Evolutionary conservation across 1,284 basidiomycete species (phyloP).

Genomic region (Ceratobasidium sp.): DNA sequence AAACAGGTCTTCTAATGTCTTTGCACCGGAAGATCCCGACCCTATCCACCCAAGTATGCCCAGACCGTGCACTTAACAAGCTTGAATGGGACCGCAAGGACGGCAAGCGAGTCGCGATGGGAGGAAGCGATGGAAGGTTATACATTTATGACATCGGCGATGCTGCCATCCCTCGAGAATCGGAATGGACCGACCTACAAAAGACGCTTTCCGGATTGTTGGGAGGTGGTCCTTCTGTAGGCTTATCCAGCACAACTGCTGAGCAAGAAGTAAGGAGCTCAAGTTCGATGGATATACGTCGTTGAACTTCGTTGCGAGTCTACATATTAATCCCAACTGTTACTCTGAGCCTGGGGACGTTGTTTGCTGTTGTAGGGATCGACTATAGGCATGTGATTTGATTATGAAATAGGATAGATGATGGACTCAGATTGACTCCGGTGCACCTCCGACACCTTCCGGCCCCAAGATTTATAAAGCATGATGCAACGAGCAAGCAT

Average conservation of each 20-base stretch:
- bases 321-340: neutral
- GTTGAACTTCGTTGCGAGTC: neutral
- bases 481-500: slow-evolving; percentile 35
- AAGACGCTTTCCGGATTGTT: slow-evolving; percentile 74
- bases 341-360: neutral
- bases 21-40: slow-evolving; percentile 72
- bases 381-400: slow-evolving; percentile 3
- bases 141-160: slow-evolving; percentile 97
- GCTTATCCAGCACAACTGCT: neutral
- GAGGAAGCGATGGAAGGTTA: slow-evolving; percentile 90
- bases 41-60: slow-evolving; percentile 76
- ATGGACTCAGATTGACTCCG: slow-evolving; percentile 14
- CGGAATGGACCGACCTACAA: slow-evolving; percentile 90
- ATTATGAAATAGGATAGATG: slow-evolving; percentile 5
- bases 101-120: slow-evolving; percentile 84
- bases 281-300: slow-evolving; percentile 15
- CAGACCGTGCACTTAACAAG: slow-evolving; percentile 91
- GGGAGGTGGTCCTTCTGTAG: slow-evolving; percentile 46
- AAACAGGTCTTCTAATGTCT: neutral
- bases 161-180: slow-evolving; percentile 81
- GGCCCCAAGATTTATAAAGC: slow-evolving; percentile 14
- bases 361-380: slow-evolving; percentile 25
- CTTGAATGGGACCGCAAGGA: slow-evolving; percentile 92
- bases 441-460: slow-evolving; percentile 22
- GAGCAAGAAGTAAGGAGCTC: slow-evolving; percentile 14